phyloP scores from a whole-genome alignment of 768 basidiomycete genomes.

The Naematelia aurantialba region DNA sequence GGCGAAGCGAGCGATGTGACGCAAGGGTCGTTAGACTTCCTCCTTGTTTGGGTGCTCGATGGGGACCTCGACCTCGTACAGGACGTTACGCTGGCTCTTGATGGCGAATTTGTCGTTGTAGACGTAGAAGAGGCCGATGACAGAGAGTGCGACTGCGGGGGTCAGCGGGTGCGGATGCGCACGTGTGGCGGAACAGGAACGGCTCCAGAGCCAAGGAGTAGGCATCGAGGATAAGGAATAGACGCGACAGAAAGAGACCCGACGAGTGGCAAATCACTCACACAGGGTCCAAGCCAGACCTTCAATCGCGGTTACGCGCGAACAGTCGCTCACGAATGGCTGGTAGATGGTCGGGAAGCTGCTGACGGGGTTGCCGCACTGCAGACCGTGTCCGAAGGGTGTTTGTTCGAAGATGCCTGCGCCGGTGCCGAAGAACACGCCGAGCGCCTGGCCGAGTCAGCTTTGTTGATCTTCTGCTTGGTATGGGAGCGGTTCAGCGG shows the following conservation, averaged over 20 bases:
- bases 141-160: slow-evolving; percentile 61
- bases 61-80: slow-evolving; percentile 24
- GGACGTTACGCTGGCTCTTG: slow-evolving; percentile 28
- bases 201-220: neutral
- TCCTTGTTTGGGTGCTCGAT: neutral
- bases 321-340: slow-evolving; percentile 25
- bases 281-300: slow-evolving; percentile 41
- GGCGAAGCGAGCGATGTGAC: neutral
- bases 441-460: slow-evolving; percentile 14
- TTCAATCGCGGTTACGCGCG: slow-evolving; percentile 28
- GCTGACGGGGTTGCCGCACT: slow-evolving; percentile 27
- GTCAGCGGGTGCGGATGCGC: neutral
- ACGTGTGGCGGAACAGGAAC: neutral
- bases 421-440: slow-evolving; percentile 33
- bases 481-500: neutral
- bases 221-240: neutral
- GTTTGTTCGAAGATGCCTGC: slow-evolving; percentile 35
- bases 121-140: slow-evolving; percentile 89
- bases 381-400: slow-evolving; percentile 38
- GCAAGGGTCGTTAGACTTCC: neutral
- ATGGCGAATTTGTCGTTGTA: slow-evolving; percentile 91
- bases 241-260: neutral
- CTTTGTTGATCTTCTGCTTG: neutral
- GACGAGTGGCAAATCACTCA: slow-evolving; percentile 20
- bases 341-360: slow-evolving; percentile 22